Conservation (phyloP, 371 early-diverging fungal genomes). For the Mucor sp. region DNA sequence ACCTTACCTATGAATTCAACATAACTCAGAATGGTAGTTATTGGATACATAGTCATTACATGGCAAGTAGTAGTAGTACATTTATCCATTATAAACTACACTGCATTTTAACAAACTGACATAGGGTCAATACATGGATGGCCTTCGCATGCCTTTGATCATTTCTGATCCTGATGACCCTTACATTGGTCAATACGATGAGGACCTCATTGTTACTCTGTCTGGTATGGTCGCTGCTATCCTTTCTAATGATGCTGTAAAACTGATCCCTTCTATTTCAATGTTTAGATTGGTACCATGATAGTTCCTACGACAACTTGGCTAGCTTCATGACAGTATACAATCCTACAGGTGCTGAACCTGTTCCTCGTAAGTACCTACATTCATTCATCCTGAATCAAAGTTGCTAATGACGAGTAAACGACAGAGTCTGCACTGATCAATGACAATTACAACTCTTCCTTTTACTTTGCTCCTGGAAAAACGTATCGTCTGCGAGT, state of each 20-base stretch:
- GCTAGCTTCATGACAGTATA: slow-evolving; percentile 54
- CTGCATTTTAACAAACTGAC: background rate
- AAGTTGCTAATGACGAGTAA: no score
- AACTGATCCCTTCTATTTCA: no score
- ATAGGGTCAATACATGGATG: slow-evolving; percentile 80
- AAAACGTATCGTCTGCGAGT: slow-evolving; percentile 84
- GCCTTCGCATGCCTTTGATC: slow-evolving; percentile 75
- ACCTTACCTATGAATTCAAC: slow-evolving; percentile 63
- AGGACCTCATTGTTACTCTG: slow-evolving; percentile 64
- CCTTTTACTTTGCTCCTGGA: slow-evolving; percentile 61
- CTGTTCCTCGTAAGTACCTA: slow-evolving; percentile 46
- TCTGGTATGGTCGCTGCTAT: slow-evolving; percentile 34
- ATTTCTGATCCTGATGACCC: slow-evolving; percentile 64
- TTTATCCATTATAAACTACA: background rate
- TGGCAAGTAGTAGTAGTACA: slow-evolving; percentile 16
- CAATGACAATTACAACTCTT: slow-evolving; percentile 31
- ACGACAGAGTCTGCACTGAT: background rate
- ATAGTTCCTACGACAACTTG: slow-evolving; percentile 37
- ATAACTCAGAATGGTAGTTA: slow-evolving; percentile 39
- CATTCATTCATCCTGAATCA: no score
- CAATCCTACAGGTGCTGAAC: slow-evolving; percentile 71
- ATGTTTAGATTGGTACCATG: slow-evolving; percentile 67
- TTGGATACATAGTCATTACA: slow-evolving; percentile 36
- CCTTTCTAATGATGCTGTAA: no score
- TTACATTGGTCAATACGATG: slow-evolving; percentile 59